Base-by-base conservation (phyloP, 257 asterid genomes). In the Perilla frutescens region DNA sequence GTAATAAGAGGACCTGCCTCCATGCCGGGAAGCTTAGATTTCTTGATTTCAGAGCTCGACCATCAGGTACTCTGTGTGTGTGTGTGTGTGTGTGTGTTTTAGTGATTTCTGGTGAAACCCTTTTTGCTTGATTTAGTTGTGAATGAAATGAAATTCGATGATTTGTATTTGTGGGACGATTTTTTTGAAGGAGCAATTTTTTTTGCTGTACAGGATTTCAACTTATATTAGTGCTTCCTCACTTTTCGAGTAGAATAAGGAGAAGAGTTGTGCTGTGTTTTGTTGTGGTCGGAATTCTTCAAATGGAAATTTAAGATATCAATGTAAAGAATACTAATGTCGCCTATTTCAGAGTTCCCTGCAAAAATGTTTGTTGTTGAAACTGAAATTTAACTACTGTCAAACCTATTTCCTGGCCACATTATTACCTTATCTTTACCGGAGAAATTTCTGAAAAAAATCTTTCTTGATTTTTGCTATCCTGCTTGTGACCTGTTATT, bases 61-160 rank as follows among this genome's bases (percentile, higher is more conserved):
- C 79, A 49, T 79, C 93, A 82, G 97, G 98, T 90, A 82, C 11
- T 66, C 32, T 2, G 4, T 62, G n/a, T 62, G 67, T 36, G 48
- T 74, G 4, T 62, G n/a, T 62, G 67, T 36, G 48, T 74, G 58
- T 49, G 47, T 66, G 39, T 45, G 48, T 4, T 59, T 63, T 45
- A 2, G n/a, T 58, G 65, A n/a, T 31, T 29, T 50, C 8, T 59
- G 58, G 43, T 12, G 74, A 45, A 13, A 63, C 29, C 32, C 26
- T 44, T 63, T 70, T 50, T 7, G 48, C 59, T 41, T 71, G 47
- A 49, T 20, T 37, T 47, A 12, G 6, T 37, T 3, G 13, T 6
- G 32, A 12, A 2, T 36, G n/a, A 34, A 61, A 1, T 72, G 54
- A 31, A 43, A 20, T 20, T 69, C 60, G 1, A 40, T 75, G 26